Evolutionary conservation across 192 early-diverging fungal species (phyloP).

Genomic region (Pilobolus umbonatus): DNA sequence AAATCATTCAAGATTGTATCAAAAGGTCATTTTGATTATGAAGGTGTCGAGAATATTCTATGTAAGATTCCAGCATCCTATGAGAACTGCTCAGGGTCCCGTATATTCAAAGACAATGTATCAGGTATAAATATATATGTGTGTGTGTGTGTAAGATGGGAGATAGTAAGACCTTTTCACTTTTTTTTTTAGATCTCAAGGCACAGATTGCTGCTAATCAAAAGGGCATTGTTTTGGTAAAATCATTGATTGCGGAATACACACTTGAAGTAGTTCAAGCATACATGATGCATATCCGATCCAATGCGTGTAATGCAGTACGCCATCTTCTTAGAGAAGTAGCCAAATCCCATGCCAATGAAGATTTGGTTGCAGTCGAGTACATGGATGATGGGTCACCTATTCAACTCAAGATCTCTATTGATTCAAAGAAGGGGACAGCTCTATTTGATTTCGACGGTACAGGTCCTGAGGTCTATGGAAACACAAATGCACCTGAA

Average conservation of each 20-base stretch:
- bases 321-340: constrained; percentile 68
- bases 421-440: constrained; percentile 64
- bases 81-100: constrained; percentile 82
- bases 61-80: constrained; percentile 78
- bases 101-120: constrained; percentile 86
- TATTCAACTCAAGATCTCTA: constrained; percentile 70
- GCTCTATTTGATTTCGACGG: constrained; percentile 93
- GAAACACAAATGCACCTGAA: constrained; percentile 79
- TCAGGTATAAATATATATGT: constrained; percentile 43
- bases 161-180: not conserved
- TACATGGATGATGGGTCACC: constrained; percentile 92
- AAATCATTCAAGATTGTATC: constrained; percentile 85
- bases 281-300: constrained; percentile 91
- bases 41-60: constrained; percentile 72
- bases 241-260: constrained; percentile 78
- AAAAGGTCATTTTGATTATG: constrained; percentile 75
- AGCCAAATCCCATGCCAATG: constrained; percentile 34
- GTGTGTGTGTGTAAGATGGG: not conserved
- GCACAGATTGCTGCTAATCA: constrained; percentile 98
- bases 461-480: constrained; percentile 84
- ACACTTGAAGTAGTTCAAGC: constrained; percentile 84
- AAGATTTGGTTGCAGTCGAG: constrained; percentile 52
- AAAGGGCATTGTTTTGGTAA: constrained; percentile 81
- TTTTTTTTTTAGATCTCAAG: constrained; percentile 64
- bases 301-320: constrained; percentile 85